These are phyloP conservation scores for Ajuga reptans DNA, from an alignment of 305 asterid genomes.

Conservation along the genomic window DNA sequence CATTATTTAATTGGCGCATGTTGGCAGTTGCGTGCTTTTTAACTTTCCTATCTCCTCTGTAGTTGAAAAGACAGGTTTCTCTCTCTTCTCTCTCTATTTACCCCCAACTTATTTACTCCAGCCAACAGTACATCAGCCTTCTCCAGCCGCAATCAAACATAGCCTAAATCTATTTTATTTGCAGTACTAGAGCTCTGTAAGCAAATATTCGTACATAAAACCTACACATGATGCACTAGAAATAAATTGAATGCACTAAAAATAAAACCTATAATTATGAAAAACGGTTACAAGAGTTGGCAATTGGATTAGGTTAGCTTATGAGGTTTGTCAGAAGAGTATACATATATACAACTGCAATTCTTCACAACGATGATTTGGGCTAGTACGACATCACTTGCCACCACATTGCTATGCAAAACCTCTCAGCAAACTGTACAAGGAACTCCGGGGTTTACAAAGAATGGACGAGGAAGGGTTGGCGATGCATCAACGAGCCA, in stretches of 20 bases:
- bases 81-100: too few relatives aligned
- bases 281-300: background rate
- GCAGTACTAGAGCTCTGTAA: too few relatives aligned
- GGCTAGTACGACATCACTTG: background rate
- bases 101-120: too few relatives aligned
- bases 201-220: too few relatives aligned
- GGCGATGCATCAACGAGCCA: background rate
- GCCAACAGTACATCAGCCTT: too few relatives aligned
- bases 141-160: too few relatives aligned
- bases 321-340: background rate
- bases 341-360: constrained; percentile 10
- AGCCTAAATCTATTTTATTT: too few relatives aligned
- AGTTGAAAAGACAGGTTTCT: too few relatives aligned
- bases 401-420: background rate
- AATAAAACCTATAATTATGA: background rate
- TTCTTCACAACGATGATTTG: background rate
- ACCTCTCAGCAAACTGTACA: constrained; percentile 30
- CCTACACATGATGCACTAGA: background rate
- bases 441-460: constrained; percentile 18
- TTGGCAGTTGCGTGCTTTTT: too few relatives aligned
- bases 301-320: background rate
- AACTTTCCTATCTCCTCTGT: too few relatives aligned
- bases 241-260: background rate
- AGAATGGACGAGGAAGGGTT: constrained; percentile 9
- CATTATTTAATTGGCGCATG: too few relatives aligned